phyloP scores from a whole-genome alignment of 495 filamentous ascomycete genomes.

The Penicillium alfredii region DNA sequence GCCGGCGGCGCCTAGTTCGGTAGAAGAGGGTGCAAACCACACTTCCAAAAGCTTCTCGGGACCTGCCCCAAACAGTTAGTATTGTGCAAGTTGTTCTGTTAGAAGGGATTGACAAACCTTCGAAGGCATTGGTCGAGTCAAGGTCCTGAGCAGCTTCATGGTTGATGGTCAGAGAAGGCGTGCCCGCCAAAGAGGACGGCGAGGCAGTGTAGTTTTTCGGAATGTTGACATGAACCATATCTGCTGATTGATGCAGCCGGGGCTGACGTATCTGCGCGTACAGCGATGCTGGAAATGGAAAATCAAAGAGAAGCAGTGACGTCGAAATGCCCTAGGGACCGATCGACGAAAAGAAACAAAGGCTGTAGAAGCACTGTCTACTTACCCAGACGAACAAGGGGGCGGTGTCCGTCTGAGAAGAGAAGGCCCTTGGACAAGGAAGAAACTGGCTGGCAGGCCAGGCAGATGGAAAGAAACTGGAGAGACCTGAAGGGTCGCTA shows the following conservation, averaged over 20 bases:
- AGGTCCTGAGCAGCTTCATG: constrained; percentile 90
- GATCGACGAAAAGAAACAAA: constrained; percentile 26
- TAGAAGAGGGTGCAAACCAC: constrained; percentile 85
- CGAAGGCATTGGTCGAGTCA: constrained; percentile 94
- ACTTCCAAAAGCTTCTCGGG: constrained; percentile 98
- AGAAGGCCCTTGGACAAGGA: constrained; percentile 76
- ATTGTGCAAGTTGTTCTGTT: not conserved
- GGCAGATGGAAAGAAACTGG: constrained; percentile 43
- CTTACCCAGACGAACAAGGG: constrained; percentile 80
- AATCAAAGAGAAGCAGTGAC: constrained; percentile 20
- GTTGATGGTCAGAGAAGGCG: constrained; percentile 91
- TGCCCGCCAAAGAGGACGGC: constrained; percentile 67
- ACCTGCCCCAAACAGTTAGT: constrained; percentile 45
- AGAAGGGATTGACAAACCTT: constrained; percentile 52
- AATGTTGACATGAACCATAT: constrained; percentile 79
- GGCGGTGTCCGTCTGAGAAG: constrained; percentile 81
- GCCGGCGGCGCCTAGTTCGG: constrained; percentile 62
- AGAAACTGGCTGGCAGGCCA: constrained; percentile 57
- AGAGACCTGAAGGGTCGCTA: constrained; percentile 57
- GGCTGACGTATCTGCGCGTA: constrained; percentile 13
- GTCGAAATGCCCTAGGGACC: constrained; percentile 22
- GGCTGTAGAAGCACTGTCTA: constrained; percentile 56
- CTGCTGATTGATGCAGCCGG: constrained; percentile 33
- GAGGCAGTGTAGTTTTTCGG: constrained; percentile 74
- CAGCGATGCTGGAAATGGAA: constrained; percentile 10